Base-by-base conservation (phyloP, 1,139 yeast species). In the Taiozyma sp. region DNA sequence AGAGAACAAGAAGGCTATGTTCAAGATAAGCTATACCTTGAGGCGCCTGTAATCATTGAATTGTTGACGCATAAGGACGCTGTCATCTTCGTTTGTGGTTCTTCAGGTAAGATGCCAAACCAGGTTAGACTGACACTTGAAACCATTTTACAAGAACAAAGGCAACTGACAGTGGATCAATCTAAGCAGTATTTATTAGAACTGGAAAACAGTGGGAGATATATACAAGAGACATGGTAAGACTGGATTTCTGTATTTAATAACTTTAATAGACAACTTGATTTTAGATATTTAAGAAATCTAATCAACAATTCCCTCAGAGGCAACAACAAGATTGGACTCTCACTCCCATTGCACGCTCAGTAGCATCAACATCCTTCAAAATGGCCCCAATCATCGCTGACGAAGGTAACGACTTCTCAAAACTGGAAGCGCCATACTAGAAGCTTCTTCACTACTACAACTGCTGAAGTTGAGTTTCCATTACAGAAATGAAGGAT, bases 51-150 rank as follows among this genome's bases (percentile, higher is more conserved):
- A 28, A 69, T 91, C 2, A 80, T 76, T 1, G 75, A 81, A 9
- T 66, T 84, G 48, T 65, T 91, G 9, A 65, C 79, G 4, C 71
- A 82, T n/a, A 63, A 78, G 44, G 65, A 74, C 22, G 95, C 89
- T 0, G 69, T 78, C 0, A 70, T 91, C 7, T 91, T 85, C 65
- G 74, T 93, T 3, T 92, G 99, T 72, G 97, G 99, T 0, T 85
- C 96, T 13, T 84, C 96, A 38, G 99, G 99, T 0, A 81, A 83
- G 57, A 95, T 93, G 99, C 99, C 99, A 1, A 78, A 84, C 40
- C 95, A 93, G 65, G 96, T 93, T 1, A 74, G 96, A 55, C 68
- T 87, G 23, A 92, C 97, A 0, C 65, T 71, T 55, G 62, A 57
- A 24, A 56, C 55, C 1, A 54, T 62, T 2, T 46, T 62, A 32